A percentile compares a stretch with the other conserved stretches of the same genome.
phyloP scores from a whole-genome alignment of 495 filamentous ascomycete species.

The Neohortaea acidophila region DNA sequence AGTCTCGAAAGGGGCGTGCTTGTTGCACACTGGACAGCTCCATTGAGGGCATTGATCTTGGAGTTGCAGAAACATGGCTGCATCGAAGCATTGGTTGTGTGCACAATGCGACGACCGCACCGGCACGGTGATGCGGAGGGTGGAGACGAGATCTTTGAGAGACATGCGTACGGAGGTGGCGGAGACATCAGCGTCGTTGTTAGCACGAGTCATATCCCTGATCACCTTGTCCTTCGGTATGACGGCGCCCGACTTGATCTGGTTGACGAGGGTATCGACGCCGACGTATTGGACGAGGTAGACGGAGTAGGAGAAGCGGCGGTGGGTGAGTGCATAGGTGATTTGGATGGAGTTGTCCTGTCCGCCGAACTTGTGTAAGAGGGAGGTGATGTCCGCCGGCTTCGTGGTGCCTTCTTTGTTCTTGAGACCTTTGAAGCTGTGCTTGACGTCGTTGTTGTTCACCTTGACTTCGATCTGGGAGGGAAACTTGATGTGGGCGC shows the following conservation, averaged over 20 bases:
- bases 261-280: slow-evolving; percentile 53
- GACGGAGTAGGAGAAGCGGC: slow-evolving; percentile 35
- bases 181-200: slow-evolving; percentile 66
- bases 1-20: slow-evolving; percentile 61
- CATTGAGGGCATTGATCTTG: slow-evolving; percentile 94
- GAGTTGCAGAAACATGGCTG: slow-evolving; percentile 77
- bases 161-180: slow-evolving; percentile 78
- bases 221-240: slow-evolving; percentile 73
- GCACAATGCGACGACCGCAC: slow-evolving; percentile 65
- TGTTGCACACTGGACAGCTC: slow-evolving; percentile 85
- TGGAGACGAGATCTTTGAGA: slow-evolving; percentile 81
- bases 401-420: slow-evolving; percentile 88
- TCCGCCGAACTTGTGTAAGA: slow-evolving; percentile 48
- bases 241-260: slow-evolving; percentile 47
- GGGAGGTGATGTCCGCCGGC: slow-evolving; percentile 75
- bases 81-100: slow-evolving; percentile 93
- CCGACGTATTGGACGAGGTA: slow-evolving; percentile 60
- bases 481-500: slow-evolving; percentile 70
- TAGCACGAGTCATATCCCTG: slow-evolving; percentile 64
- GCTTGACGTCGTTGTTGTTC: slow-evolving; percentile 72
- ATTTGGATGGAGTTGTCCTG: slow-evolving; percentile 67
- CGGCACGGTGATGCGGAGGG: slow-evolving; percentile 62
- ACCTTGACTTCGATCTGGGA: slow-evolving; percentile 83
- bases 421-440: slow-evolving; percentile 82
- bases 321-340: slow-evolving; percentile 82